Evolutionary conservation across 73 alveolate genomes (phyloP).

Genomic region (Paraurostyla sp.): DNA sequence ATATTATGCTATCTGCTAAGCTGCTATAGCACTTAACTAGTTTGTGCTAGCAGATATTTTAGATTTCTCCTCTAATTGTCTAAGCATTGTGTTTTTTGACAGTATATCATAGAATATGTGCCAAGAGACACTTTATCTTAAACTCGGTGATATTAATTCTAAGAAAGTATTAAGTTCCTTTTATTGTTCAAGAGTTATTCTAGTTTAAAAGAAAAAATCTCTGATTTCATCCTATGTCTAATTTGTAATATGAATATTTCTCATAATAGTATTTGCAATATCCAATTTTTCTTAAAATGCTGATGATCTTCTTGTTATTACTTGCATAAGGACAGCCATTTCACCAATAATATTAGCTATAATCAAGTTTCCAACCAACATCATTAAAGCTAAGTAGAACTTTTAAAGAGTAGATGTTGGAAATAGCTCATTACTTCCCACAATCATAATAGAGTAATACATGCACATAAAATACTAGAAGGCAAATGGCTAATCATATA

Average conservation of each 20-base stretch:
- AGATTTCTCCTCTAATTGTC: not conserved
- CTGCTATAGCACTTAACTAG: not conserved
- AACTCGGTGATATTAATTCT: conserved; percentile 66
- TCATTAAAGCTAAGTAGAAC: conserved; percentile 40
- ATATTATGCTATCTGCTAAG: not conserved
- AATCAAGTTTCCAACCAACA: conserved; percentile 63
- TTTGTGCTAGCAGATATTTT: not conserved
- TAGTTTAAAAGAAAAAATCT: conserved; percentile 56
- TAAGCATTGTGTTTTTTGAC: conserved; percentile 16
- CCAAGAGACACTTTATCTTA: conserved; percentile 51
- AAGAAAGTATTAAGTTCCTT: conserved; percentile 62
- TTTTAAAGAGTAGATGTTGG: conserved; percentile 51
- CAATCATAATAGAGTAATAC: conserved; percentile 60
- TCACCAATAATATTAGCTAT: conserved; percentile 72
- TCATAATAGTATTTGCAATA: conserved; percentile 73
- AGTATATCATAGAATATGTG: conserved; percentile 59
- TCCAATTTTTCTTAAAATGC: conserved; percentile 65
- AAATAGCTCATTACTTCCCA: conserved; percentile 76
- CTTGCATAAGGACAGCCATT: conserved; percentile 69
- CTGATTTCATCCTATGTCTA: conserved; percentile 41
- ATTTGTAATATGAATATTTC: conserved; percentile 32
- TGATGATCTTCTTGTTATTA: conserved; percentile 56
- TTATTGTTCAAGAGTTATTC: conserved; percentile 58
- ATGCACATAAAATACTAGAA: conserved; percentile 64
- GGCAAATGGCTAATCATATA: not conserved